Evolutionary conservation across 2,329 filamentous ascomycete species (phyloP).

Genomic region (Penicillium corylophilum): DNA sequence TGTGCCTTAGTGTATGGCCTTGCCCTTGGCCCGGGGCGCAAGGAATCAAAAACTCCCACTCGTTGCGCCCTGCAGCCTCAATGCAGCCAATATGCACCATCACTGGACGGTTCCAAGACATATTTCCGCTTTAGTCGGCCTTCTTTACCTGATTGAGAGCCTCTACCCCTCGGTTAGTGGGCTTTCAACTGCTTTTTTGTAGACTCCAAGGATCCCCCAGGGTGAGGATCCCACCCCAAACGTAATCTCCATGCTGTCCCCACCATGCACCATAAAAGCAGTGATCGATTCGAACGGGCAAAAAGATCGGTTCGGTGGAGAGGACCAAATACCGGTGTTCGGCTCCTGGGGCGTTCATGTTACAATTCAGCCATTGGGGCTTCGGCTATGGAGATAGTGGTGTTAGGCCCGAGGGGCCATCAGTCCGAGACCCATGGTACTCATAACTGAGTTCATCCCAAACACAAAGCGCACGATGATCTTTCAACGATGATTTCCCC

Average conservation of each 20-base stretch:
- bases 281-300: not conserved
- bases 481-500: not conserved
- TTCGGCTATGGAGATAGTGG: not conserved
- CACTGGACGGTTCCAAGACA: not conserved
- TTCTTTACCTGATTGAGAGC: not conserved
- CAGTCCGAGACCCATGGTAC: constrained; percentile 9
- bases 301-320: constrained; percentile 17
- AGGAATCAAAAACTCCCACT: not conserved
- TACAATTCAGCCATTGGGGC: constrained; percentile 16
- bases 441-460: constrained; percentile 5
- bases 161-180: not conserved
- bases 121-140: not conserved
- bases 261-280: constrained; percentile 4
- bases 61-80: constrained; percentile 16
- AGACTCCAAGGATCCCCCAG: not conserved
- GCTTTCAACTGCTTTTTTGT: not conserved
- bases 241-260: constrained; percentile 3
- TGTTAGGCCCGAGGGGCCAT: not conserved
- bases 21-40: not conserved
- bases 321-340: constrained; percentile 10
- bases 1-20: not conserved
- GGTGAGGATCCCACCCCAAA: no score
- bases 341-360: constrained; percentile 11
- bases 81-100: constrained; percentile 1
- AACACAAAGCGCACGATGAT: not conserved